These are phyloP conservation scores for Grosmannia serpens DNA, from an alignment of 2,329 filamentous ascomycete genomes.

Conservation along the genomic window DNA sequence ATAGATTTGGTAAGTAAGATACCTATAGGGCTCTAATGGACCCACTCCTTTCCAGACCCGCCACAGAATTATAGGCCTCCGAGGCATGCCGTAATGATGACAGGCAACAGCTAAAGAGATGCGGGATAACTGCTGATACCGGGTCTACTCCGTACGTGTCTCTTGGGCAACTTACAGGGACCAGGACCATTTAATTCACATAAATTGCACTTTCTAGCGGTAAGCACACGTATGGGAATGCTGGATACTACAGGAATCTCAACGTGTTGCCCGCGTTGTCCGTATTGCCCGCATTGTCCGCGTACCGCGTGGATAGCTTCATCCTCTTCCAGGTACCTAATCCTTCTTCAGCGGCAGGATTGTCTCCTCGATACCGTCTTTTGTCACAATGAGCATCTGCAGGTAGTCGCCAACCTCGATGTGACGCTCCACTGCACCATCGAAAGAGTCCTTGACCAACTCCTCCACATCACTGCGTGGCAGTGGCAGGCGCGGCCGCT, in stretches of 20 bases:
- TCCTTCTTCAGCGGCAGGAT: constrained; percentile 82
- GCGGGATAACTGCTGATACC: not conserved
- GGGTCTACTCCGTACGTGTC: no score
- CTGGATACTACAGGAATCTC: not conserved
- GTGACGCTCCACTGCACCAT: constrained; percentile 94
- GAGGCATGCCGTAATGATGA: not conserved
- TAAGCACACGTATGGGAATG: not conserved
- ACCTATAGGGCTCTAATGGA: not conserved
- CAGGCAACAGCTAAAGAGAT: not conserved
- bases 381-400: constrained; percentile 90
- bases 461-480: constrained; percentile 65
- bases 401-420: constrained; percentile 96
- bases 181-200: no score
- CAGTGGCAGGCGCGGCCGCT: constrained; percentile 59
- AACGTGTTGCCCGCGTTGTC: not conserved
- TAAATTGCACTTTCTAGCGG: not conserved
- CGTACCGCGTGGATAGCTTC: not conserved
- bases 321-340: constrained; percentile 30
- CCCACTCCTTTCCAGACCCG: not conserved
- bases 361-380: constrained; percentile 77
- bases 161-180: no score
- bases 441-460: constrained; percentile 93
- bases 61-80: not conserved
- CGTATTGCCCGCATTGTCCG: not conserved
- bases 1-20: not conserved